Evolutionary conservation across 768 basidiomycete species (phyloP).

Genomic region (Kwoniella newhampshirensis): DNA sequence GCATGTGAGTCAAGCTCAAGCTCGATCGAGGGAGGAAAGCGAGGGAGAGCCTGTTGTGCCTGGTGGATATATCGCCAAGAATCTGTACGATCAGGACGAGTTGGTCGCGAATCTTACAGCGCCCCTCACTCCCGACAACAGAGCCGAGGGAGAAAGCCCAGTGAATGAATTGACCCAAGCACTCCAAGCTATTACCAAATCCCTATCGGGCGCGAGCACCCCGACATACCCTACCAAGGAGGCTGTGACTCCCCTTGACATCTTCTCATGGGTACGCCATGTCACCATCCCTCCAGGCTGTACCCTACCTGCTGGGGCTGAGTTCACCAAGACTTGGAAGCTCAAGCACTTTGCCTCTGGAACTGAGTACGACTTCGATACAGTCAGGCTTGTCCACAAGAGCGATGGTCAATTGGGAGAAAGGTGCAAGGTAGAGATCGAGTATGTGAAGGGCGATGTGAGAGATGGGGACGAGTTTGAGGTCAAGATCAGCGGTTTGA

Average conservation of each 20-base stretch:
- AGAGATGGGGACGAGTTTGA: constrained; percentile 37
- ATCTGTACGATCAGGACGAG: constrained; percentile 17
- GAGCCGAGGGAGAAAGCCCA: constrained; percentile 4
- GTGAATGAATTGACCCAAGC: constrained; percentile 1
- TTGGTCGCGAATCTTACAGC: constrained; percentile 11
- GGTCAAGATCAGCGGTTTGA: constrained; percentile 33
- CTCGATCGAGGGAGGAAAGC: background rate
- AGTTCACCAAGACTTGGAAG: constrained; percentile 54
- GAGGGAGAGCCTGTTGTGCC: constrained; percentile 16
- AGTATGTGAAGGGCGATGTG: constrained; percentile 26
- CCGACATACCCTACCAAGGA: constrained; percentile 4
- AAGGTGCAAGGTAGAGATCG: constrained; percentile 14
- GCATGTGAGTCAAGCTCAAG: constrained; percentile 2
- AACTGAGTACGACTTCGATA: constrained; percentile 37
- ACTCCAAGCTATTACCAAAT: background rate
- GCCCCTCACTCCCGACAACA: constrained; percentile 30
- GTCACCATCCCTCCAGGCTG: constrained; percentile 50
- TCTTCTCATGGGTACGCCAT: constrained; percentile 47
- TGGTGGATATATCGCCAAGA: constrained; percentile 20
- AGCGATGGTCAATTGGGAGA: constrained; percentile 18
- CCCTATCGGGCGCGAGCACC: background rate
- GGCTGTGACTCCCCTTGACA: constrained; percentile 33
- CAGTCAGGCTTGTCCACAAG: constrained; percentile 25
- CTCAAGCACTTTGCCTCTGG: constrained; percentile 49
- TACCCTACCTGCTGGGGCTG: constrained; percentile 46